These are phyloP conservation scores for Taxillus chinensis DNA, from an alignment of 164 flowering plant species.

Conservation along the genomic window DNA sequence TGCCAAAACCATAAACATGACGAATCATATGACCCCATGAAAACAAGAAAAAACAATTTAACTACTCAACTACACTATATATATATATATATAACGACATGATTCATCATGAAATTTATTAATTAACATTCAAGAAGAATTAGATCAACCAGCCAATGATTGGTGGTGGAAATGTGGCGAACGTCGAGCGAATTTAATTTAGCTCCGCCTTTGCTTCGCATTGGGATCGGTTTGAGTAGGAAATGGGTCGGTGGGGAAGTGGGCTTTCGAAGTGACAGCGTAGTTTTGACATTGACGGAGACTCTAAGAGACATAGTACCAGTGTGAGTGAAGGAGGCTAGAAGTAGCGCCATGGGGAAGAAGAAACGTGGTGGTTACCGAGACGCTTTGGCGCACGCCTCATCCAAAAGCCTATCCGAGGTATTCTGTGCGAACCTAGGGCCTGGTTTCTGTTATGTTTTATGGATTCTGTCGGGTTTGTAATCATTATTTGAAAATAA, in stretches of 20 bases:
- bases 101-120: too few species aligned
- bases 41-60: too few species aligned
- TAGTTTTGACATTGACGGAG: slow-evolving; percentile 8
- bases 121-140: too few species aligned
- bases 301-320: slow-evolving; percentile 10
- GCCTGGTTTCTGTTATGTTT: background rate
- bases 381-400: slow-evolving; percentile 34
- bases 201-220: background rate
- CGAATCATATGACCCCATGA: too few species aligned
- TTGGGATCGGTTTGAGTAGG: slow-evolving; percentile 6
- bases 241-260: slow-evolving; percentile 9
- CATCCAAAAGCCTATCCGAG: slow-evolving; percentile 25
- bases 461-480: too few species aligned
- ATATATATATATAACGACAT: too few species aligned
- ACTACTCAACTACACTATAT: too few species aligned
- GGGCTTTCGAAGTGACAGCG: slow-evolving; percentile 8
- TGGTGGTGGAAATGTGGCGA: slow-evolving; percentile 14
- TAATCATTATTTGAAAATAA: too few species aligned
- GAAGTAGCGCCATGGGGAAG: slow-evolving; percentile 31
- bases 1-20: too few species aligned
- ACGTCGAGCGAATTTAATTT: slow-evolving; percentile 4
- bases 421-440: background rate
- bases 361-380: slow-evolving; percentile 11
- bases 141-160: slow-evolving; percentile 17
- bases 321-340: slow-evolving; percentile 19